A percentile compares a stretch with the other conserved stretches of the same genome.
Evolutionary conservation across 2,329 filamentous ascomycete genomes (phyloP).

Genomic region (Setomelanomma holmii): DNA sequence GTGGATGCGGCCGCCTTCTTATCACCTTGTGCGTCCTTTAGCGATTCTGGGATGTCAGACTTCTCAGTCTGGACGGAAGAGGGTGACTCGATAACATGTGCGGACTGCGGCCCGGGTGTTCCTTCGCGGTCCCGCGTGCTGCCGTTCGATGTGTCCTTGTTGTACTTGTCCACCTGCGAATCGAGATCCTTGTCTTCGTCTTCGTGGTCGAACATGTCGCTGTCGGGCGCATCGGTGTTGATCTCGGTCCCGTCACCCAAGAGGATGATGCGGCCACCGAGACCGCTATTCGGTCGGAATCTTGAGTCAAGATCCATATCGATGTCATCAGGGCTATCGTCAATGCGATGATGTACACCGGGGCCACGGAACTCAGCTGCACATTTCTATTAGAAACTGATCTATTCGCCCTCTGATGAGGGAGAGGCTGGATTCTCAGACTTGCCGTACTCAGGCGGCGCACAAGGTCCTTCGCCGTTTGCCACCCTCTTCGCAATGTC

Average conservation of each 20-base stretch:
- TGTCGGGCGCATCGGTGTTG: slow-evolving; percentile 84
- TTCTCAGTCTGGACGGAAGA: slow-evolving; percentile 48
- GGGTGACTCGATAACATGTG: slow-evolving; percentile 42
- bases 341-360: slow-evolving; percentile 58
- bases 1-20: slow-evolving; percentile 22
- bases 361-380: slow-evolving; percentile 60
- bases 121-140: slow-evolving; percentile 30
- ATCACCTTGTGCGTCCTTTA: slow-evolving; percentile 24
- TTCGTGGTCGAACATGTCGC: slow-evolving; percentile 92
- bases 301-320: slow-evolving; percentile 75
- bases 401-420: slow-evolving; percentile 42
- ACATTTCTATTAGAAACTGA: slow-evolving; percentile 44
- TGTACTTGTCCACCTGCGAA: slow-evolving; percentile 78
- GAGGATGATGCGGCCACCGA: slow-evolving; percentile 82
- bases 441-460: slow-evolving; percentile 99
- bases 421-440: slow-evolving; percentile 54
- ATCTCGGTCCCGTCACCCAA: slow-evolving; percentile 95
- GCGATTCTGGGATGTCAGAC: slow-evolving; percentile 29
- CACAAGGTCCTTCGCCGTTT: slow-evolving; percentile 96
- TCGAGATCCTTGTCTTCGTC: slow-evolving; percentile 85
- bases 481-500: slow-evolving; percentile 92
- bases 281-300: slow-evolving; percentile 71
- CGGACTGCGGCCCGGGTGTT: slow-evolving; percentile 33
- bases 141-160: slow-evolving; percentile 31
- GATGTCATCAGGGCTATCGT: slow-evolving; percentile 65